Base-by-base conservation (phyloP, 2,329 filamentous ascomycete species). In the Dothistroma pini region DNA sequence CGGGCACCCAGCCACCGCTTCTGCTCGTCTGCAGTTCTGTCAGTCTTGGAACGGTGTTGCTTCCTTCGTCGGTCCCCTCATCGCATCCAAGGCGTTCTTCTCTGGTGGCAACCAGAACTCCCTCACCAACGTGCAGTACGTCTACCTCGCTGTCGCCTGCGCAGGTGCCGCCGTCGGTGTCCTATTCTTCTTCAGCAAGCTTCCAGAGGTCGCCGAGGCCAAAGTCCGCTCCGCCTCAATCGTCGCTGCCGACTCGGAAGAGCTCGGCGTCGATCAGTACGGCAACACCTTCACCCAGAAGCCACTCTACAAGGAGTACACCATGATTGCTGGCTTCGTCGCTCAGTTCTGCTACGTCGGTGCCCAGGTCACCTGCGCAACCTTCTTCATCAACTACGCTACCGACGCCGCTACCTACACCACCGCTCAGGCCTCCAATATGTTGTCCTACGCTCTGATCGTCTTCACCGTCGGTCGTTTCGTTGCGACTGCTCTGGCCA, bases 341-440 rank as follows among this genome's bases (percentile, higher is more conserved):
- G 73, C 75, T 6, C 70, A 70, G 52, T 69, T 75, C 72, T 75
- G 72, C 68, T 76, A 76, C 65, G 74, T 75, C 54, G 74, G 74
- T 58, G 71, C 74, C 21, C 74, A 76, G 59, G 74, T 76, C 57
- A 73, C 73, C 48, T 69, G 71, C 56, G 74, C 71, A 21, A 68
- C 71, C 14, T 74, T 76, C 65, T 75, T 76, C 70, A 75, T 76
- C 70, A 76, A 76, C 68, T 76, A 76, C 62, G 70, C 72, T n/a
- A 73, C 69, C 50, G 73, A 75, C 58, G 70, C 69, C 60, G 72
- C 71, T 25, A 51, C 62, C 11, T 74, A 68, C 64, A 66, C 66
- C 48, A 55, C 68, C 12, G 64, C 69, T 8, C 56, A 72, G 54
- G 74, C 72, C 56, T 73, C 74, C 25, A 70, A 72, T 61, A 73